Evolutionary conservation across 2,329 filamentous ascomycete genomes (phyloP).

Genomic region (Penicillium psychrosexuale): DNA sequence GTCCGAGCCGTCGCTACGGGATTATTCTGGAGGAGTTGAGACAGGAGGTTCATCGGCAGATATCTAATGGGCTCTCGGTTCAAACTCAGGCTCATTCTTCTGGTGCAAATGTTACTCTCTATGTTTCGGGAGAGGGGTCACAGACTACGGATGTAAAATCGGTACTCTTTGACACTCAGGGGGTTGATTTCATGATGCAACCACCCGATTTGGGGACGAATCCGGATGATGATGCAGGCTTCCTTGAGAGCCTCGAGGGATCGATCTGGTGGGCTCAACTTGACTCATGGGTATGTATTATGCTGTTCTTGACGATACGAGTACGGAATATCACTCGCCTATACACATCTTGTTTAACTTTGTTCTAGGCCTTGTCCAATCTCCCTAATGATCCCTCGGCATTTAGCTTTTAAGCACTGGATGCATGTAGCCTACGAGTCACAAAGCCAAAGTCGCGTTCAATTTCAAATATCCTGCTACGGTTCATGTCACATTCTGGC

Average conservation of each 20-base stretch:
- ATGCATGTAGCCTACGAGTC: not conserved
- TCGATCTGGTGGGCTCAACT: slow-evolving; percentile 40
- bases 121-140: not conserved
- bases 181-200: slow-evolving; percentile 21
- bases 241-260: slow-evolving; percentile 37
- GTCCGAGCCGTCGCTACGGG: slow-evolving; percentile 48
- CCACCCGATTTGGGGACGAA: slow-evolving; percentile 19
- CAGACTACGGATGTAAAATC: slow-evolving; percentile 2
- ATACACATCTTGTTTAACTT: slow-evolving; percentile 1
- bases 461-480: not conserved
- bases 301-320: not conserved
- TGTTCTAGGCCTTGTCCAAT: slow-evolving; percentile 33
- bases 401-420: slow-evolving; percentile 17
- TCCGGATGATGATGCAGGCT: slow-evolving; percentile 25
- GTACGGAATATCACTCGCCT: not conserved
- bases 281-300: slow-evolving; percentile 36
- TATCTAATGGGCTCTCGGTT: slow-evolving; percentile 14
- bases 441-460: not conserved
- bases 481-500: not conserved
- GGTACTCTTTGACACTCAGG: slow-evolving; percentile 12
- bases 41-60: slow-evolving; percentile 40
- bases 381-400: slow-evolving; percentile 31
- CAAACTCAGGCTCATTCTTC: not conserved
- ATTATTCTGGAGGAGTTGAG: slow-evolving; percentile 50
- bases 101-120: not conserved